A percentile compares a stretch with the other conserved stretches of the same genome.
phyloP scores from a whole-genome alignment of 2,329 filamentous ascomycete species.

The Akanthomyces lecanii region DNA sequence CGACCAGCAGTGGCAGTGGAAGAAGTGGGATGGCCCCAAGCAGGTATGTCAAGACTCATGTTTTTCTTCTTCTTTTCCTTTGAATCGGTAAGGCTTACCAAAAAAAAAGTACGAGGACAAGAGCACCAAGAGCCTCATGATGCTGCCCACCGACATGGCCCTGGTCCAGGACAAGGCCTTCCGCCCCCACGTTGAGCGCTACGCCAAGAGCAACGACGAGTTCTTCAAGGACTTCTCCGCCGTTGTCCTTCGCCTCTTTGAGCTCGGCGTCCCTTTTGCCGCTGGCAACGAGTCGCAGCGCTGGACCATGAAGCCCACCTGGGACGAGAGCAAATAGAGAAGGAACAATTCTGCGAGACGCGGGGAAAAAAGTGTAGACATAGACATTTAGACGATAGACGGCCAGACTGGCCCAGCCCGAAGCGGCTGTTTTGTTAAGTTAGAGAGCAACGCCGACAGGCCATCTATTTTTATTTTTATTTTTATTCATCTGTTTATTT shows the following conservation, averaged over 20 bases:
- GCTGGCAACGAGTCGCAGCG: conserved; percentile 52
- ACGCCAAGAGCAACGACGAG: conserved; percentile 81
- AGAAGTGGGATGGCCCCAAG: conserved; percentile 87
- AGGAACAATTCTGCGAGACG: conserved; percentile 18
- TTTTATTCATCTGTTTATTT: too few relatives aligned
- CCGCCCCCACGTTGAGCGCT: conserved; percentile 73
- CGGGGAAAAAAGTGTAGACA: not conserved
- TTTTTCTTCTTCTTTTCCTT: not conserved
- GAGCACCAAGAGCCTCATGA: conserved; percentile 86
- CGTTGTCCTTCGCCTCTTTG: conserved; percentile 77
- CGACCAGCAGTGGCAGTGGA: conserved; percentile 87
- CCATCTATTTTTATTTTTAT: not conserved
- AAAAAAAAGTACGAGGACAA: conserved; percentile 69
- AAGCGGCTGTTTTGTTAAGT: conserved; percentile 10
- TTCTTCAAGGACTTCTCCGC: conserved; percentile 94
- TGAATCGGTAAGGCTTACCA: conserved; percentile 15
- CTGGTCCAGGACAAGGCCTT: conserved; percentile 86
- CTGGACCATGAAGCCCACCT: conserved; percentile 61
- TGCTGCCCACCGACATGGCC: conserved; percentile 90
- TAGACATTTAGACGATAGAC: conserved; percentile 15
- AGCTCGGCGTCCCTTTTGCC: conserved; percentile 88
- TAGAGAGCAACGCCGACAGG: conserved; percentile 5
- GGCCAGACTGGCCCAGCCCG: conserved; percentile 12
- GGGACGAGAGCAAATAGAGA: conserved; percentile 29
- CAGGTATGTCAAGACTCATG: conserved; percentile 41